Evolutionary conservation across 2,329 filamentous ascomycete genomes (phyloP), one percentile per base, ranked within the genome.

Genomic region (Fusarium siculi): DNA sequence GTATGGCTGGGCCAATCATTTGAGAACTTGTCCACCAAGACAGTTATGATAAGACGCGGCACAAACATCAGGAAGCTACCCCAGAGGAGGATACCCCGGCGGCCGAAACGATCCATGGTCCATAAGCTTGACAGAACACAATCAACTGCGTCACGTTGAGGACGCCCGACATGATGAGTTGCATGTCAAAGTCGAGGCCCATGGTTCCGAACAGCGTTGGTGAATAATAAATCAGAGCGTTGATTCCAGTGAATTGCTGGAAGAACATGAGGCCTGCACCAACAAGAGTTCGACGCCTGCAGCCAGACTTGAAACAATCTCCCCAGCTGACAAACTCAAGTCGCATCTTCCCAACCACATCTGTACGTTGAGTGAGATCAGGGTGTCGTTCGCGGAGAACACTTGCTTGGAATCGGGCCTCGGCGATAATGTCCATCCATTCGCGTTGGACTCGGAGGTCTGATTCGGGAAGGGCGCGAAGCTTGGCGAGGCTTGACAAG

Each of bases 171-270:
- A 80, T 79, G 44, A 80, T 76, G 34, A 80, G 75, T 47, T 78
- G 74, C 76, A 80, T 79, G 44, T 80, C 76, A 28, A 68, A 72
- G 54, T 76, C 69, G 9, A 90, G 81, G 21, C 89, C 89, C 54
- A 90, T 83, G 66, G 86, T 84, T 1, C 74, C 81, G 80, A 91
- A 91, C 63, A 91, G 89, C 39, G 86, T 84, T 0, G 89, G 89
- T 0, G 87, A 86, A 71, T 90, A 90, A 80, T 89, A 90, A 75
- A 89, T 85, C 42, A 88, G 82, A 2, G 83, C 83, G 61, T 85
- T 85, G 21, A 82, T 79, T 6, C 78, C 78, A 23, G 71, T 68
- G 34, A 78, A 76, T 59, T 79, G 87, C 63, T 90, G 88, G 76
- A 90, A 90, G 75, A 90, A 90, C 82, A 87, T 87, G 19, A 90